Base-by-base conservation (phyloP, 305 asterid species). In the Fraxinus paxiana region DNA sequence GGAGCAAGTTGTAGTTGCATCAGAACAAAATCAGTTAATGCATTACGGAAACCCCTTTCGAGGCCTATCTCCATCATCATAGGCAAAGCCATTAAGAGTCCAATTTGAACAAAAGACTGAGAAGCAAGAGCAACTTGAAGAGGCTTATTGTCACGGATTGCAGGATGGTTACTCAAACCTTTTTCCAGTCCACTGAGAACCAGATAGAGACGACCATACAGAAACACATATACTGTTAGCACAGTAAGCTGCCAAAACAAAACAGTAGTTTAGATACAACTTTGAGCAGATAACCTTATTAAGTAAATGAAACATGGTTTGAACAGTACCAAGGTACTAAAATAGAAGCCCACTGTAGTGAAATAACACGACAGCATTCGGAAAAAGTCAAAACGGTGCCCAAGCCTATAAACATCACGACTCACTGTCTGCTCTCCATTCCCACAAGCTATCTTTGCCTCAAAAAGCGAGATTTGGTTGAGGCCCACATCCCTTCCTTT, bases 51-150 rank as follows among this genome's bases (percentile, higher is more conserved):
- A 76, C 99, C 99, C 81, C 86, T 83, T 87, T 96, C 99, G 2
- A 96, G 99, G 75, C 98, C 99, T 79, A 96, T 96, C 88, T 96
- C 98, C 99, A 96, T 96, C 97, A 96, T 94, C 99, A 96, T 96
- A 51, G 99, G 99, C 88, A 96, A 84, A 56, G 99, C 99, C 99
- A 94, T 96, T 34, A 96, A 82, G 75, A 96, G 77, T 30, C 99
- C 99, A 63, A 96, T 88, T 87, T 96, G 99, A 79, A 96, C 96
- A 78, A 95, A 92, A 69, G 99, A 94, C 77, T 95, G 99, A 82
- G 98, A 96, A 82, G 98, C 99, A 74, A 96, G 97, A 80, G 99
- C 99, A 70, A 96, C 99, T 90, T 96, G 99, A 87, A 96, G 98
- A 86, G 99, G 93, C 75, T 87, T 87, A 79, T 96, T 96, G 92